Percentiles rank a stretch among this genome's conserved stretches.
Evolutionary conservation across 148 eudicot species (phyloP).

Genomic region (Chenopodium berlandieri): DNA sequence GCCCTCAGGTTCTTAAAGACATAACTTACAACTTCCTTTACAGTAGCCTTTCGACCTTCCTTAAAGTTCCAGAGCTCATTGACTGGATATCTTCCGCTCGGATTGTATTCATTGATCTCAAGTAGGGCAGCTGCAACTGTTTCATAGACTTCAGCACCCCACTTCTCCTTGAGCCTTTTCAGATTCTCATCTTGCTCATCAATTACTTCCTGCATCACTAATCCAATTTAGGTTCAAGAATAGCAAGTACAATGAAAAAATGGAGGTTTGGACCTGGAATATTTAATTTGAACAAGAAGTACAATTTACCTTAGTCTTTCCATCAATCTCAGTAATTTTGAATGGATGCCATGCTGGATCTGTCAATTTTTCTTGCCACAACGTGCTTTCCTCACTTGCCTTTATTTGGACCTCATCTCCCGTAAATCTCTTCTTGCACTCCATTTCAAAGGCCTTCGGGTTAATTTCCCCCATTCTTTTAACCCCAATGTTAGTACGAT

Average conservation of each 20-base stretch:
- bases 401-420: slow-evolving; percentile 44
- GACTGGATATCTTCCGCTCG: slow-evolving; percentile 62
- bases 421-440: slow-evolving; percentile 46
- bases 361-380: slow-evolving; percentile 70
- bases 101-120: slow-evolving; percentile 62
- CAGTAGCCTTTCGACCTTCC: slow-evolving; percentile 56
- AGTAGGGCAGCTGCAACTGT: slow-evolving; percentile 46
- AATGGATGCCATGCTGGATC: slow-evolving; percentile 77
- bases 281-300: neutral
- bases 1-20: slow-evolving; percentile 37
- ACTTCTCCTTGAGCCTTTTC: slow-evolving; percentile 38
- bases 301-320: slow-evolving; percentile 43
- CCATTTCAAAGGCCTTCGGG: slow-evolving; percentile 48
- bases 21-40: slow-evolving; percentile 55
- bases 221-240: neutral
- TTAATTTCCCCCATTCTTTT: slow-evolving; percentile 89
- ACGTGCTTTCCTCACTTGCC: slow-evolving; percentile 61
- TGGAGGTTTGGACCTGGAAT: neutral
- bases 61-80: slow-evolving; percentile 64
- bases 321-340: slow-evolving; percentile 37
- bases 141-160: slow-evolving; percentile 43
- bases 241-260: neutral
- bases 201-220: slow-evolving; percentile 37
- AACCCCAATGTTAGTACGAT: slow-evolving; percentile 49
- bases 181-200: slow-evolving; percentile 52